phyloP scores from a whole-genome alignment of 2,329 filamentous ascomycete genomes.

The Botrytis deweyae region DNA sequence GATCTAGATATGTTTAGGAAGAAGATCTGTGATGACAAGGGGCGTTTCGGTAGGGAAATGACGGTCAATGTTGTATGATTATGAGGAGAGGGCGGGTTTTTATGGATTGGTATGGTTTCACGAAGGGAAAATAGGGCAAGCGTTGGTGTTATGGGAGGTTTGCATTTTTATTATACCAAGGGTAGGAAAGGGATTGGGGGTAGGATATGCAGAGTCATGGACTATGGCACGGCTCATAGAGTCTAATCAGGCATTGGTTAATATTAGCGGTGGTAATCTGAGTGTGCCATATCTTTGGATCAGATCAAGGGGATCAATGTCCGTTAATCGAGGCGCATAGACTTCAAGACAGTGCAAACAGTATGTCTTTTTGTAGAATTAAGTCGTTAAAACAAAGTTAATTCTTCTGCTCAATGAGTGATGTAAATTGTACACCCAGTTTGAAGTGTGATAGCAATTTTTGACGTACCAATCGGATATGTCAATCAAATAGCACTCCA shows the following conservation, averaged over 20 bases:
- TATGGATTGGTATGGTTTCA: not conserved
- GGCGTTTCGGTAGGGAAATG: constrained; percentile 51
- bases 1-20: constrained; percentile 78
- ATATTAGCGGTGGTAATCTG: not conserved
- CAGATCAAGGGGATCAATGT: not conserved
- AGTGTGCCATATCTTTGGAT: not conserved
- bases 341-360: not conserved
- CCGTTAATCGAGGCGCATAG: not conserved
- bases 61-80: not conserved
- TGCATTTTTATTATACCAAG: constrained; percentile 20
- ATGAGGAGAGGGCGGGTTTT: not conserved
- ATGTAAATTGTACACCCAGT: not conserved
- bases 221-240: not conserved
- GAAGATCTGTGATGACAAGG: constrained; percentile 82
- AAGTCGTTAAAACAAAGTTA: not conserved
- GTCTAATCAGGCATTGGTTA: not conserved
- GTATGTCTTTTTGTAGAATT: not conserved
- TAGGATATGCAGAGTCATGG: constrained; percentile 2
- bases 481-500: not conserved
- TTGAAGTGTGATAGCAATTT: not conserved
- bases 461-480: not conserved
- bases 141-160: constrained; percentile 17
- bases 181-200: not conserved
- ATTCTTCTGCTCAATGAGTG: not conserved
- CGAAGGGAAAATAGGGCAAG: not conserved